Evolutionary conservation across 108 stramenopile genomes (phyloP).

Genomic region (Skeletonema tropicum): DNA sequence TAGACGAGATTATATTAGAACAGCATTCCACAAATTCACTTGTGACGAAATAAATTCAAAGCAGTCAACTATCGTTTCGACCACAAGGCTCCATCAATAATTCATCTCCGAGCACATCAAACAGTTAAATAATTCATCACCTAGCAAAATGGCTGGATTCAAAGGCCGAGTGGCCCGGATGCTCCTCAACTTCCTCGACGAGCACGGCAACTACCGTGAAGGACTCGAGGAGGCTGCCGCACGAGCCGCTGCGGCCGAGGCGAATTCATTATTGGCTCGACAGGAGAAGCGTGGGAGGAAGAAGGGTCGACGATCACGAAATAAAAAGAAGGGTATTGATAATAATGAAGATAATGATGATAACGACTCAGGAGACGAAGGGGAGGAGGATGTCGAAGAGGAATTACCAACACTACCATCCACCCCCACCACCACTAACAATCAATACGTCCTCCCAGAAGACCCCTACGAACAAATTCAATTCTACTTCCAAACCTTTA

Average conservation of each 20-base stretch:
- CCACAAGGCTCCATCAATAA: too few relatives aligned
- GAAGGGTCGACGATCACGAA: constrained; percentile 13
- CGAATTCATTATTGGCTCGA: constrained; percentile 20
- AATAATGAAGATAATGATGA: constrained; percentile 12
- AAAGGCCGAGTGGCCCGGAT: constrained; percentile 43
- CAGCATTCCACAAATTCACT: too few relatives aligned
- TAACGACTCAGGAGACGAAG: neutral
- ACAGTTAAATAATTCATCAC: too few relatives aligned
- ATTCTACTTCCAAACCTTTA: constrained; percentile 41
- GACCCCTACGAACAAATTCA: constrained; percentile 57
- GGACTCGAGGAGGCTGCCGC: constrained; percentile 51
- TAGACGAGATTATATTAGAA: too few relatives aligned
- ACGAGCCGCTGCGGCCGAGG: constrained; percentile 40
- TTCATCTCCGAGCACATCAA: too few relatives aligned
- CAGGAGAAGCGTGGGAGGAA: constrained; percentile 15
- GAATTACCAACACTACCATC: neutral
- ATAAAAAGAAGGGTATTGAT: constrained; percentile 6
- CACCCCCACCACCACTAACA: neutral
- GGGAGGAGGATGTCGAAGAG: constrained; percentile 15
- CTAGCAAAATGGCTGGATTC: neutral
- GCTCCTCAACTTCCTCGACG: constrained; percentile 56
- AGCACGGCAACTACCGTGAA: constrained; percentile 46
- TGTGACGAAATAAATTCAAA: too few relatives aligned
- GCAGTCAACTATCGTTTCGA: too few relatives aligned
- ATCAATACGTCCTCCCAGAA: constrained; percentile 24